Evolutionary conservation across 2,329 filamentous ascomycete genomes (phyloP), one percentile per base, ranked within the genome.

Genomic region (Colletotrichum sp.): DNA sequence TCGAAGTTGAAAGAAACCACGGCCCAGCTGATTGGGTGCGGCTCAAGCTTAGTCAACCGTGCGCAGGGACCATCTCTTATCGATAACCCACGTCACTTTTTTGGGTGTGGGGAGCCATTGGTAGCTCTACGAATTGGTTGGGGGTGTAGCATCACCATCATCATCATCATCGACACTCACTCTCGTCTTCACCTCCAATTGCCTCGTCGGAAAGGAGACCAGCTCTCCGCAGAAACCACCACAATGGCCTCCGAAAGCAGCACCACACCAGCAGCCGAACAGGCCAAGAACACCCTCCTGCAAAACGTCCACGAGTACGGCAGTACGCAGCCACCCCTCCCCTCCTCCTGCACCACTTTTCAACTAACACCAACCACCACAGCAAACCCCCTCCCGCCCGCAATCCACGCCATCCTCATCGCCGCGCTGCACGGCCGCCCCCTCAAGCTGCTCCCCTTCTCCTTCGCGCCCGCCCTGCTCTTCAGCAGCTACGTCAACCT

Each of bases 401-500:
- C 90, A 73, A 87, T 89, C 60, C 86, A 92, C 26, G 90, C 89
- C 55, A 91, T 90, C 62, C 87, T 92, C 55, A 85, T 92, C 75
- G 87, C 89, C 13, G 87, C 90, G 44, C 88, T 92, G 18, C 91
- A 92, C 85, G 86, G 85, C 60, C 89, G 89, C 4, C 91, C 91
- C 39, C 81, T 90, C 65, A 88, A 89, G 78, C 78, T 85, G 15
- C 83, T 90, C 5, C 89, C 90, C 44, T 86, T 92, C 80, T 79
- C 86, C 67, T 87, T 89, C 80, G 83, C 85, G n/a, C 88, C 89
- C 28, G 85, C 89, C 30, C 87, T 92, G 36, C 83, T 91, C 72
- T 91, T 92, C 83, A 85, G 88, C 70, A 89, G 87, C 81, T 92
- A 92, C 84, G 87, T 91, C 80, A 91, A 91, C 82, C 87, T 92